Conservation (phyloP, 1,284 basidiomycete species). For the Ustilago loliicola region DNA sequence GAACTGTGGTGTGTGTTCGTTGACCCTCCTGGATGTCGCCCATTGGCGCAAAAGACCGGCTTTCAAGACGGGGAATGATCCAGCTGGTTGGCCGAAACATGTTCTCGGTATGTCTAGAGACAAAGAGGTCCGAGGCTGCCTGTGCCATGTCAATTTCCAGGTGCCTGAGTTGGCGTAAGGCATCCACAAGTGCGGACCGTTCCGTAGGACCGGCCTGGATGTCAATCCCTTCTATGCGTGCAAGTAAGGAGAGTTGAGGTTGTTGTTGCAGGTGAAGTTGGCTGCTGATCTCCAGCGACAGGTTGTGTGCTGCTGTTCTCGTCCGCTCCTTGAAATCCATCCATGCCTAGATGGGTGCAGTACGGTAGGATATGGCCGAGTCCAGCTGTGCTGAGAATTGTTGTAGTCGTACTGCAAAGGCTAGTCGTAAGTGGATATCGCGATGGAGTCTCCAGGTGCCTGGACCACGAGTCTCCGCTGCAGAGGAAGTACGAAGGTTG, state of each 20-base stretch:
- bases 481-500: background rate
- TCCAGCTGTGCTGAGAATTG: background rate
- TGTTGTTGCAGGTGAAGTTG: conserved; percentile 1
- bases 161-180: background rate
- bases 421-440: background rate
- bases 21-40: background rate
- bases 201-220: background rate
- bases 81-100: conserved; percentile 16
- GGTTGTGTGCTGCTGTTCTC: background rate
- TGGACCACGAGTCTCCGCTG: background rate
- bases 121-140: conserved; percentile 5
- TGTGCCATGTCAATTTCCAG: conserved; percentile 4
- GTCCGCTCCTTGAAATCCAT: background rate
- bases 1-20: background rate
- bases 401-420: background rate
- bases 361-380: background rate
- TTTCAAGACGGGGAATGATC: conserved; percentile 14
- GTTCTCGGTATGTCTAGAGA: conserved; percentile 4
- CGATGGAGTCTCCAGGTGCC: conserved; percentile 12
- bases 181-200: background rate
- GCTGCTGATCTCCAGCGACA: conserved; percentile 1
- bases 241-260: background rate
- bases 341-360: background rate
- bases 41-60: conserved; percentile 11
- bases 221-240: conserved; percentile 5